phyloP scores from a whole-genome alignment of 805 yeast species.

The Barnettozyma populi region DNA sequence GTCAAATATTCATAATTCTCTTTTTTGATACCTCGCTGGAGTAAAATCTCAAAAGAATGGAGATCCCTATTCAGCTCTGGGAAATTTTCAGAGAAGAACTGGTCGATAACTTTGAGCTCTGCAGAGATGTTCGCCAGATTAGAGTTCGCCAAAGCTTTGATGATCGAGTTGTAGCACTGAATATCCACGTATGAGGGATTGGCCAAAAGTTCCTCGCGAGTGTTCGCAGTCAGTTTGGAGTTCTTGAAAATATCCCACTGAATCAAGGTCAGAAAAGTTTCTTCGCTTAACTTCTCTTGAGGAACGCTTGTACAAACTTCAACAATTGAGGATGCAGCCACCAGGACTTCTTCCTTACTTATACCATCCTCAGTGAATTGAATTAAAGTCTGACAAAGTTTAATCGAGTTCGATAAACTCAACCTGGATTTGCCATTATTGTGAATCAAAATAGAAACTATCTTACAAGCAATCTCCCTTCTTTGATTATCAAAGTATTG shows the following conservation, averaged over 20 bases:
- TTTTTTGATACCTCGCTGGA: constrained; percentile 10
- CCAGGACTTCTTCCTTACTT: neutral
- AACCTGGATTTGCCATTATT: neutral
- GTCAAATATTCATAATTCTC: constrained; percentile 11
- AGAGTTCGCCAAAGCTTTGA: neutral
- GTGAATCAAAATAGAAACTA: neutral
- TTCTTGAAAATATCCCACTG: constrained; percentile 9
- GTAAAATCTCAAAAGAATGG: constrained; percentile 10
- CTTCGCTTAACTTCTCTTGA: neutral
- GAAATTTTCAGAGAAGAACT: neutral
- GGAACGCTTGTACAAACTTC: neutral
- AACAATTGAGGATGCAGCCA: neutral
- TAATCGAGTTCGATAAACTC: neutral
- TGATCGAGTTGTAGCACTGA: neutral
- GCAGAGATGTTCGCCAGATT: neutral
- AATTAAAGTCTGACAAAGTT: neutral
- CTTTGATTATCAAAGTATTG: neutral
- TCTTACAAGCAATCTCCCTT: neutral
- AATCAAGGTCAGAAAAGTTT: neutral
- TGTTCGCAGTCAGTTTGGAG: neutral
- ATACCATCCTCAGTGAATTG: neutral
- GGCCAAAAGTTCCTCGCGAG: neutral
- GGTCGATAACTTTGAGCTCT: neutral
- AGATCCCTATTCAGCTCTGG: constrained; percentile 3
- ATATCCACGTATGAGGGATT: neutral